These are phyloP conservation scores for Candida namnaoensis DNA, from an alignment of 805 yeast genomes.

Conservation along the genomic window DNA sequence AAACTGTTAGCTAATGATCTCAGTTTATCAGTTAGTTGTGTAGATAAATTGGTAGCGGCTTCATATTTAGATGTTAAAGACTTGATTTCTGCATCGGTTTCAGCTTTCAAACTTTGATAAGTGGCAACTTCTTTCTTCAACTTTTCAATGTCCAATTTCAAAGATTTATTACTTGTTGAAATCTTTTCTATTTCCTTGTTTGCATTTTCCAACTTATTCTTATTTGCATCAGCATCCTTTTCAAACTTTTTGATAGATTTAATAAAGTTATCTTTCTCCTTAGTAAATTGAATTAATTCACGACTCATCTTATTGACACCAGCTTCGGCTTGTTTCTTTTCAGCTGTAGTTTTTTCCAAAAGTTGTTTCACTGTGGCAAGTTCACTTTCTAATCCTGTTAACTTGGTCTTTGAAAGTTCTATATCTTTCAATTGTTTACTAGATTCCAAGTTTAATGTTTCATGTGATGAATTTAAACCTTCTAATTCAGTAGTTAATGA, in stretches of 20 bases:
- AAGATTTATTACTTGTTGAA: slow-evolving; percentile 1
- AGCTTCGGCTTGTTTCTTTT: slow-evolving; percentile 63
- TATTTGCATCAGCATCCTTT: slow-evolving; percentile 17
- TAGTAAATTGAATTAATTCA: slow-evolving; percentile 61
- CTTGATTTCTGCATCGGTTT: slow-evolving; percentile 6
- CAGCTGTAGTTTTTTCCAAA: slow-evolving; percentile 17
- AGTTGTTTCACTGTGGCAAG: slow-evolving; percentile 16
- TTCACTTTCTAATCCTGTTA: slow-evolving; percentile 11
- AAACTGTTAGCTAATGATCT: slow-evolving; percentile 29
- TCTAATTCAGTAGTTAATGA: slow-evolving; percentile 12
- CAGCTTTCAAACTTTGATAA: not conserved
- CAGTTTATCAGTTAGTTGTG: slow-evolving; percentile 36
- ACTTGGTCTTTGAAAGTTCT: slow-evolving; percentile 6
- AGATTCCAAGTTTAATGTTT: slow-evolving; percentile 22
- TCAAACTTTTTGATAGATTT: slow-evolving; percentile 31
- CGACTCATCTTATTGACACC: slow-evolving; percentile 89
- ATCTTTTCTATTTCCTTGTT: slow-evolving; percentile 8
- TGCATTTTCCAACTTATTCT: slow-evolving; percentile 13
- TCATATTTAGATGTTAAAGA: slow-evolving; percentile 18
- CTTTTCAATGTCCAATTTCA: not conserved
- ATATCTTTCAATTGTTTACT: slow-evolving; percentile 24
- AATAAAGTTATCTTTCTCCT: slow-evolving; percentile 46
- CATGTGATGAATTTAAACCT: slow-evolving; percentile 22
- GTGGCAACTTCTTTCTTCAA: not conserved
- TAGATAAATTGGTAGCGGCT: slow-evolving; percentile 24